phyloP scores from a whole-genome alignment of 768 basidiomycete species.

The Hygrophorus pudorinus region DNA sequence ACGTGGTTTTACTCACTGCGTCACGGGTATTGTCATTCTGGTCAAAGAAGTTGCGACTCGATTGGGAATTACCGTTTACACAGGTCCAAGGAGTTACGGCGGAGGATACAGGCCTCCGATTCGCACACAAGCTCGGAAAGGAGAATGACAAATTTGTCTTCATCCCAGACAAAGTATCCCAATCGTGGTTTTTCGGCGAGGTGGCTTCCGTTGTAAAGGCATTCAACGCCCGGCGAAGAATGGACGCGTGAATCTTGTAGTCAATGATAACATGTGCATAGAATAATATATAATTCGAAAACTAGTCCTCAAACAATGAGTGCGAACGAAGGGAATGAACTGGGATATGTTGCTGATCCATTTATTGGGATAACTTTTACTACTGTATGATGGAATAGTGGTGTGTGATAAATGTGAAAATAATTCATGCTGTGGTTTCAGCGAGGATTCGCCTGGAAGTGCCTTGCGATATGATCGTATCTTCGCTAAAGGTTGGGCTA shows the following conservation, averaged over 20 bases:
- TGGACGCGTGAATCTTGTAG: constrained; percentile 35
- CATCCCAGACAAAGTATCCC: constrained; percentile 65
- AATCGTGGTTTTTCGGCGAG: constrained; percentile 74
- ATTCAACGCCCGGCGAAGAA: constrained; percentile 64
- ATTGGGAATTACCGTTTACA: constrained; percentile 87
- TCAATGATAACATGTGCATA: constrained; percentile 6
- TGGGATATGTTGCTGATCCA: too few relatives aligned
- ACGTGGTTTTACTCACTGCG: constrained; percentile 70
- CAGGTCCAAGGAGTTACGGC: constrained; percentile 82
- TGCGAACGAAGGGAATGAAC: too few relatives aligned
- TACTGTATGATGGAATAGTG: constrained; percentile 4
- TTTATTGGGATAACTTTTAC: too few relatives aligned
- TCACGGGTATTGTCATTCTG: constrained; percentile 74
- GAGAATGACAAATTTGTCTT: constrained; percentile 69
- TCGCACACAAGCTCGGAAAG: constrained; percentile 69
- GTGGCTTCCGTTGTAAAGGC: constrained; percentile 67
- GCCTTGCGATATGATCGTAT: constrained; percentile 21
- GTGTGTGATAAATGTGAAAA: constrained; percentile 1
- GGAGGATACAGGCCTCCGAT: constrained; percentile 85
- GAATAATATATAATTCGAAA: too few relatives aligned
- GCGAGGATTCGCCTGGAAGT: constrained; percentile 6
- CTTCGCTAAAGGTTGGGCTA: constrained; percentile 30
- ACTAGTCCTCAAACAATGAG: too few relatives aligned
- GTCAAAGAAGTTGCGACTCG: constrained; percentile 73
- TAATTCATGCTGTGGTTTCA: constrained; percentile 1